These are phyloP conservation scores for Rhizopogon vulgaris DNA, from an alignment of 768 basidiomycete species.

Conservation along the genomic window DNA sequence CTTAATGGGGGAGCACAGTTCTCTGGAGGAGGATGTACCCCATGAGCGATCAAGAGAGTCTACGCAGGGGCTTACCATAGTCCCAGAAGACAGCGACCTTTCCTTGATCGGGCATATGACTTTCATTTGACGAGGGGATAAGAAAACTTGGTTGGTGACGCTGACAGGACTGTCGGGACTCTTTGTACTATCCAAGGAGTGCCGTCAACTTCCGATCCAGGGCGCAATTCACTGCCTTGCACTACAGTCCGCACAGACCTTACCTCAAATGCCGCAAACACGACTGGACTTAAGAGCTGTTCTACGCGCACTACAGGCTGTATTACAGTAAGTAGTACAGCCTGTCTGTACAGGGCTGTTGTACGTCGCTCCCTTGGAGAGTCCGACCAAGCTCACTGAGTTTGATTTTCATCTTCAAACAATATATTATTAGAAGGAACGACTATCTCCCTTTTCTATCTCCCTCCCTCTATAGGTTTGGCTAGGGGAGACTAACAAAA, in stretches of 20 bases:
- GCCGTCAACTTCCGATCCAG: conserved; percentile 7
- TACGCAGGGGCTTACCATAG: conserved; percentile 20
- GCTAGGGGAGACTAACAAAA: too few relatives aligned
- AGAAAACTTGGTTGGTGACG: not conserved
- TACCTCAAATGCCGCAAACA: not conserved
- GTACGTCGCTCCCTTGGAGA: too few relatives aligned
- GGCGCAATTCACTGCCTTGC: not conserved
- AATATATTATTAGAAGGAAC: too few relatives aligned
- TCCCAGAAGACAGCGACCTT: conserved; percentile 40
- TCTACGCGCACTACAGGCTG: too few relatives aligned
- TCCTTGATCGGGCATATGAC: conserved; percentile 27
- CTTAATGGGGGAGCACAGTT: conserved; percentile 26
- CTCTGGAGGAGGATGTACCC: conserved; percentile 18
- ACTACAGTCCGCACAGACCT: not conserved
- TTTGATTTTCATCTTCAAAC: too few relatives aligned
- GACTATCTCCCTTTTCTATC: too few relatives aligned
- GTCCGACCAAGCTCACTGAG: too few relatives aligned
- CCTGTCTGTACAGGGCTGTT: too few relatives aligned
- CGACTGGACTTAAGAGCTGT: too few relatives aligned
- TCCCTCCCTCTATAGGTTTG: too few relatives aligned
- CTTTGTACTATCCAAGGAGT: conserved; percentile 18
- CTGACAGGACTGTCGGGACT: not conserved
- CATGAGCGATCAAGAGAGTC: conserved; percentile 1
- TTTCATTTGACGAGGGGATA: not conserved
- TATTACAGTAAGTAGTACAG: too few relatives aligned